A percentile compares a stretch with the other conserved stretches of the same genome.
Conservation (phyloP, 257 asterid species). For the Lantana camara region DNA sequence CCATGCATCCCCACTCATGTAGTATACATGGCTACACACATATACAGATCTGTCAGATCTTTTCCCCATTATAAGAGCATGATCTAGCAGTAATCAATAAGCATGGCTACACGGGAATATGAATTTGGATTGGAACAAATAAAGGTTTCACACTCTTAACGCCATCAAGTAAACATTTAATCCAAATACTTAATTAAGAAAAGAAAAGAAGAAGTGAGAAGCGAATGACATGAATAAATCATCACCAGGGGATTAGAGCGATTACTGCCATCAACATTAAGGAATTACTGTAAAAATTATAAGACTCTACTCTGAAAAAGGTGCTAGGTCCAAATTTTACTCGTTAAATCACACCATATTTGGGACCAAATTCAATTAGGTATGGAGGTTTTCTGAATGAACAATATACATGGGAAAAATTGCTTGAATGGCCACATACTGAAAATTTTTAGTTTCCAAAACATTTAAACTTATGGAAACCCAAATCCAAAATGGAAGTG, state of each 20-base stretch:
- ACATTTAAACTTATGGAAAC: not conserved
- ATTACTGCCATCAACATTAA: not conserved
- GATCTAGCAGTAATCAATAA: not conserved
- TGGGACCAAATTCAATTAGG: not conserved
- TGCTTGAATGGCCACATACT: no score
- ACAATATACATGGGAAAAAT: no score
- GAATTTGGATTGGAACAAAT: not conserved
- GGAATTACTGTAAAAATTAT: constrained; percentile 5
- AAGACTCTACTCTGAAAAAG: not conserved
- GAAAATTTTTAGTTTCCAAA: not conserved
- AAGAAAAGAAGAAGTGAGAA: not conserved
- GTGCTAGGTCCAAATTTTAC: not conserved
- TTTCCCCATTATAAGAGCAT: not conserved
- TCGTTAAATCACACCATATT: not conserved
- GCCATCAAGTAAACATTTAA: constrained; percentile 5
- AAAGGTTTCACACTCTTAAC: not conserved
- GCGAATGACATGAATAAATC: not conserved
- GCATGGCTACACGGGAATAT: not conserved
- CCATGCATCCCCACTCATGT: constrained; percentile 99
- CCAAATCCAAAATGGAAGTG: not conserved
- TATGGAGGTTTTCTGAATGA: no score
- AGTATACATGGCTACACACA: constrained; percentile 90
- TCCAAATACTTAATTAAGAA: not conserved
- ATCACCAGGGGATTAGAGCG: not conserved
- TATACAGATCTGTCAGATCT: constrained; percentile 20